Evolutionary conservation across 139 green algal species (phyloP), one percentile per base, ranked within the genome.

Genomic region (Picochlorum sp.): DNA sequence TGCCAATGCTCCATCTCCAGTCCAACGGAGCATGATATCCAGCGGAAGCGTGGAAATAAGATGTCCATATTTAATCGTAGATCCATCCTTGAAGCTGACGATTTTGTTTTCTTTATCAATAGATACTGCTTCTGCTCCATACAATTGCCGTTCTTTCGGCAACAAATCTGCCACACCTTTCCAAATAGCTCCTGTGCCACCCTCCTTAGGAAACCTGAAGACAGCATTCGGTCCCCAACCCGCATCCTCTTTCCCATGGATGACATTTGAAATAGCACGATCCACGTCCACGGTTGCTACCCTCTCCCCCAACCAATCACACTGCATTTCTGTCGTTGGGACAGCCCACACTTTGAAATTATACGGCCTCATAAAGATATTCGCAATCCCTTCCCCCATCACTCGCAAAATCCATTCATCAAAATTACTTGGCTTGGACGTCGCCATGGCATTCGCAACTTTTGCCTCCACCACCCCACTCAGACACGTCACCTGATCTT

Each of bases 311-410:
- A 96, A 81, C 89, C 89, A 96, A 61, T 86, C 86, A 66, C 87
- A 95, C 75, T 95, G 85, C 88, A 96, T 94, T 56, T 78, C 72
- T 4, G 71, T 88, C 3, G 88, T 89, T 4, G 85, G 86, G 4
- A 90, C 75, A 6, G 81, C 87, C 88, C 78, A 14, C 30, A 89
- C 89, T 85, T 96, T 96, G 84, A 94, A 92, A 82, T 96, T 96
- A 84, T 96, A 96, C 3, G 89, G 89, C 15, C 89, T 76, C 89
- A 96, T 95, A 82, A 96, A 96, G 20, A 95, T 54, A 63, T 95
- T 80, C 1, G 89, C 89, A 56, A 96, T 95, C 56, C 89, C 89
- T 2, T 68, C 46, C 16, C 89, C 89, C 84, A 94, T 91, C 5
- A 89, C 80, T 4, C 89, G 77, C 72, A 92, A 52, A 68, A 95